A percentile compares a stretch with the other conserved stretches of the same genome.
Conservation (phyloP, 169 alveolate species). For the Amoebophrya sp. region DNA sequence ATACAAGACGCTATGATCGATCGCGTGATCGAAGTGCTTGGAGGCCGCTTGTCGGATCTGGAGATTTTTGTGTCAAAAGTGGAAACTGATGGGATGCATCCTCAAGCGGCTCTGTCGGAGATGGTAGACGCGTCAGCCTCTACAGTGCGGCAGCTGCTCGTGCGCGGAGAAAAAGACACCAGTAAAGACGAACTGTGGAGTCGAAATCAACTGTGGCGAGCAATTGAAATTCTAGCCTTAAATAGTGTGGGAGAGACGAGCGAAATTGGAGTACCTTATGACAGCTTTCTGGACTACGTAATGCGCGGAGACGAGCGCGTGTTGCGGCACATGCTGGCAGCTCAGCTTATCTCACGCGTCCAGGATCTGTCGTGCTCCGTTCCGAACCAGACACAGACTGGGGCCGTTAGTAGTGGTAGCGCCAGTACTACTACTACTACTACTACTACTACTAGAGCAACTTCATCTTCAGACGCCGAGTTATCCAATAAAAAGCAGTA, state of each 20-base stretch:
- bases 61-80: neutral
- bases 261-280: neutral
- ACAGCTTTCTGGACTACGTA: neutral
- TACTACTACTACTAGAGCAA: neutral
- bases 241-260: neutral
- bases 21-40: neutral
- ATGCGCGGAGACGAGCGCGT: neutral
- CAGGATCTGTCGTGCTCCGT: neutral
- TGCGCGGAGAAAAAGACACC: neutral
- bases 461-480: neutral
- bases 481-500: neutral
- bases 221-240: neutral
- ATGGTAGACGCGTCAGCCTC: neutral
- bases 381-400: neutral
- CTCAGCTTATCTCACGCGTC: neutral
- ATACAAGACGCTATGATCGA: neutral
- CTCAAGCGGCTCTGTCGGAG: neutral
- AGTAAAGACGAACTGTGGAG: neutral
- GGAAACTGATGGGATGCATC: neutral
- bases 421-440: neutral
- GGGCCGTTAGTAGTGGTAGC: neutral
- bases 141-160: neutral
- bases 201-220: neutral
- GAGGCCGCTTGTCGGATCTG: neutral
- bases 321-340: neutral